A percentile compares a stretch with the other conserved stretches of the same genome.
phyloP scores from a whole-genome alignment of 345 rosid species.

The Brassica carinata region DNA sequence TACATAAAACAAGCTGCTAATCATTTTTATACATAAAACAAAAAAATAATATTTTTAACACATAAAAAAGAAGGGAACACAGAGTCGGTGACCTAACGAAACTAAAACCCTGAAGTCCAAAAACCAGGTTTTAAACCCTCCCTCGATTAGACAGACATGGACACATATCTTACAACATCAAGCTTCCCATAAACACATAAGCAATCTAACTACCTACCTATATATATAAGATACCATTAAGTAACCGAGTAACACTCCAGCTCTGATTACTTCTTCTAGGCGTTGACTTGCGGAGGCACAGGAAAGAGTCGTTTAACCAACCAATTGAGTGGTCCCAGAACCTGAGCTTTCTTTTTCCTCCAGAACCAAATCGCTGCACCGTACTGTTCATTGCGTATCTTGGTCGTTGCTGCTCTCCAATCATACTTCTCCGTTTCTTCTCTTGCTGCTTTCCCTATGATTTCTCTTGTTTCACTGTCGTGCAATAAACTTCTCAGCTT shows the following conservation, averaged over 20 bases:
- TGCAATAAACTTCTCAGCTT: constrained; percentile 60
- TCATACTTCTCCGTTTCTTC: constrained; percentile 87
- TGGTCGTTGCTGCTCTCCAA: constrained; percentile 92
- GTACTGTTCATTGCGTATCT: constrained; percentile 88
- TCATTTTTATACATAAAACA: constrained; percentile 12
- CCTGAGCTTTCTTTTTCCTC: constrained; percentile 75
- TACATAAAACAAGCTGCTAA: constrained; percentile 7
- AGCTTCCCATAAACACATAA: constrained; percentile 18
- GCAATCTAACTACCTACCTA: constrained; percentile 28
- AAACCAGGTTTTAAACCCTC: background rate
- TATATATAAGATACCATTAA: background rate
- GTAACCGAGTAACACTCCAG: background rate
- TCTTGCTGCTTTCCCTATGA: constrained; percentile 84
- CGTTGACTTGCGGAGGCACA: constrained; percentile 56
- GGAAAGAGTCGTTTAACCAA: constrained; percentile 66
- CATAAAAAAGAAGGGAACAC: background rate
- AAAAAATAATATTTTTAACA: background rate
- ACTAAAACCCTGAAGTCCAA: constrained; percentile 18
- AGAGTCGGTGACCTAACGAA: constrained; percentile 1
- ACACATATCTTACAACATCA: constrained; percentile 20
- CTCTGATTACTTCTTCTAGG: constrained; percentile 6
- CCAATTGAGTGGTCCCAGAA: constrained; percentile 81
- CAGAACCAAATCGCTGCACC: constrained; percentile 98
- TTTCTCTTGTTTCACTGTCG: constrained; percentile 61
- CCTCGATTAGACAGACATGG: background rate